Evolutionary conservation across 2,329 filamentous ascomycete genomes (phyloP).

Genomic region (Zelopaecilomyces penicillatus): DNA sequence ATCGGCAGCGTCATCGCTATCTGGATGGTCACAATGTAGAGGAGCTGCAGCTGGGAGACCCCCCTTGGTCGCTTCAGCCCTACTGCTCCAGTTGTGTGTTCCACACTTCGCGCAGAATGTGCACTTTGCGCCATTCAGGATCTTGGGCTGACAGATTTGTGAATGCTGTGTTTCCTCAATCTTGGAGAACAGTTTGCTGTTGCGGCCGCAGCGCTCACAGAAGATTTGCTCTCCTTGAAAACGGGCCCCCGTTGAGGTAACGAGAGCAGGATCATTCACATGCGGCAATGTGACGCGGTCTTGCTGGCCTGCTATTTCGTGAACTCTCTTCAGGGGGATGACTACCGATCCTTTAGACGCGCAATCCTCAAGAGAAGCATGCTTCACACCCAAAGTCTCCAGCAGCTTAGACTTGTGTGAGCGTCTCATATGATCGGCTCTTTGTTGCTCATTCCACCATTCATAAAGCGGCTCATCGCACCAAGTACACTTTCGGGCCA

Average conservation of each 20-base stretch:
- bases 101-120: constrained; percentile 11
- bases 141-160: constrained; percentile 1
- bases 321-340: not conserved
- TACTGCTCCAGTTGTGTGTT: constrained; percentile 1
- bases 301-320: no score
- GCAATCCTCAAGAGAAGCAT: not conserved
- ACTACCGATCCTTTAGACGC: constrained; percentile 1
- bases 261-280: no score
- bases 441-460: constrained; percentile 20
- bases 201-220: constrained; percentile 8
- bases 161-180: constrained; percentile 8
- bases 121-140: constrained; percentile 1
- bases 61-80: not conserved
- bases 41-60: not conserved
- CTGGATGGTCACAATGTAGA: constrained; percentile 1
- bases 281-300: no score
- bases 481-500: constrained; percentile 25
- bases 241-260: no score
- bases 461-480: constrained; percentile 24
- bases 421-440: constrained; percentile 19
- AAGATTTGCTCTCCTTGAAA: not conserved
- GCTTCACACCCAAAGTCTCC: constrained; percentile 6
- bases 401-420: constrained; percentile 20
- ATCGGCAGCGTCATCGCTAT: not conserved
- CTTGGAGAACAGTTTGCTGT: constrained; percentile 1